Conservation (phyloP, 768 basidiomycete species). For the Xerocomellus dryophilus region DNA sequence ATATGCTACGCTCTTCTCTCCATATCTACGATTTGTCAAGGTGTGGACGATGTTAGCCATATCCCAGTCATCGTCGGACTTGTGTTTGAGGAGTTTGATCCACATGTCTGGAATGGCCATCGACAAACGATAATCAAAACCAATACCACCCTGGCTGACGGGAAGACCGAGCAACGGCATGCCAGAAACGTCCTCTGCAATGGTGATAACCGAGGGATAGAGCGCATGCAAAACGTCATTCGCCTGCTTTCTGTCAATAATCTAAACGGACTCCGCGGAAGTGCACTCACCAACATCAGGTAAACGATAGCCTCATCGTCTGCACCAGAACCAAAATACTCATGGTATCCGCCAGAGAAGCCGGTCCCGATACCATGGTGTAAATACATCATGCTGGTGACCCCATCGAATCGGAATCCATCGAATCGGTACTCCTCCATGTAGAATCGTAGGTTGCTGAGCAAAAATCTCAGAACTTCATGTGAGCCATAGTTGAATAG, state of each 20-base stretch:
- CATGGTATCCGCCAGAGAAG: conserved; percentile 97
- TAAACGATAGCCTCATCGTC: conserved; percentile 92
- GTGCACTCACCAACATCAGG: conserved; percentile 83
- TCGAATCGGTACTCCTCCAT: conserved; percentile 96
- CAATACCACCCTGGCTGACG: conserved; percentile 79
- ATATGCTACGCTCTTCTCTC: conserved; percentile 89
- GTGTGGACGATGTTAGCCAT: conserved; percentile 85
- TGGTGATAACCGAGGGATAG: conserved; percentile 80
- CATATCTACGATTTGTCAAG: conserved; percentile 81
- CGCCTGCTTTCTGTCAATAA: conserved; percentile 54
- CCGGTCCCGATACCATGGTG: conserved; percentile 98
- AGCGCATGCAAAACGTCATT: conserved; percentile 85
- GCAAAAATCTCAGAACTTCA: conserved; percentile 91
- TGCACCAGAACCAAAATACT: conserved; percentile 86
- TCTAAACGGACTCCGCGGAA: background rate
- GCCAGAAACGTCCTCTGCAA: conserved; percentile 98
- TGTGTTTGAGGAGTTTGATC: conserved; percentile 98
- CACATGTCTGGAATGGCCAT: conserved; percentile 99
- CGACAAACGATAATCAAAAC: conserved; percentile 96
- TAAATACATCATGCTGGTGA: conserved; percentile 98
- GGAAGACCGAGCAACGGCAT: conserved; percentile 94
- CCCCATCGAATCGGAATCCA: conserved; percentile 97
- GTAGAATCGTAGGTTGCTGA: conserved; percentile 94
- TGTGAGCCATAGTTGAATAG: conserved; percentile 95
- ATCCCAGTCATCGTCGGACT: conserved; percentile 83